These are phyloP conservation scores for Diplocarpon mali DNA, from an alignment of 2,329 filamentous ascomycete genomes.

Conservation along the genomic window DNA sequence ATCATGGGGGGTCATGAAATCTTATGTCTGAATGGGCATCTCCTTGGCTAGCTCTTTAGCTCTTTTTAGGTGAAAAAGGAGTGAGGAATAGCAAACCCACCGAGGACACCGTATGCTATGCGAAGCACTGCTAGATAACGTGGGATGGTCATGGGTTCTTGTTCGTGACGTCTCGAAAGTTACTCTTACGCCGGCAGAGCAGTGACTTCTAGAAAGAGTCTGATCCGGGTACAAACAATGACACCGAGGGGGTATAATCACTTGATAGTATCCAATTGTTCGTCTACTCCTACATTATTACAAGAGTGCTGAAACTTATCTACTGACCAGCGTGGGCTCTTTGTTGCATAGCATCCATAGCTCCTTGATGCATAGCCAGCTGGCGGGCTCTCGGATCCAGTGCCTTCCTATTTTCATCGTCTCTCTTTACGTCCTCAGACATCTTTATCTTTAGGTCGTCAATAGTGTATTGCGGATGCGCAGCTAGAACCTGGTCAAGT, in stretches of 20 bases:
- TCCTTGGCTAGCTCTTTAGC: no score
- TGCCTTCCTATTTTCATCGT: slow-evolving; percentile 28
- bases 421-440: slow-evolving; percentile 39
- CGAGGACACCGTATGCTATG: not conserved
- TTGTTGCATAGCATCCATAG: no score
- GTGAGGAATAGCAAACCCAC: not conserved
- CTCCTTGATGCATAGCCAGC: not conserved
- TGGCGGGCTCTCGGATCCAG: slow-evolving; percentile 6
- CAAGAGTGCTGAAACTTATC: not conserved
- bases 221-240: not conserved
- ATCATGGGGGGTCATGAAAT: no score
- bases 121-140: not conserved
- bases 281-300: slow-evolving; percentile 1
- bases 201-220: not conserved
- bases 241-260: not conserved
- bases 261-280: slow-evolving; percentile 4
- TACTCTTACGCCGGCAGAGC: not conserved
- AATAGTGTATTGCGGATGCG: slow-evolving; percentile 50
- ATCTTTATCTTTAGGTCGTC: slow-evolving; percentile 48
- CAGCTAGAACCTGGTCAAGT: slow-evolving; percentile 40
- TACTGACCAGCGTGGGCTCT: slow-evolving; percentile 1
- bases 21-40: no score
- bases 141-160: not conserved
- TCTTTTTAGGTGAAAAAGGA: no score
- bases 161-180: no score